These are phyloP conservation scores for Cucurbita argyrosperma DNA, from an alignment of 306 rosid species.

Conservation along the genomic window DNA sequence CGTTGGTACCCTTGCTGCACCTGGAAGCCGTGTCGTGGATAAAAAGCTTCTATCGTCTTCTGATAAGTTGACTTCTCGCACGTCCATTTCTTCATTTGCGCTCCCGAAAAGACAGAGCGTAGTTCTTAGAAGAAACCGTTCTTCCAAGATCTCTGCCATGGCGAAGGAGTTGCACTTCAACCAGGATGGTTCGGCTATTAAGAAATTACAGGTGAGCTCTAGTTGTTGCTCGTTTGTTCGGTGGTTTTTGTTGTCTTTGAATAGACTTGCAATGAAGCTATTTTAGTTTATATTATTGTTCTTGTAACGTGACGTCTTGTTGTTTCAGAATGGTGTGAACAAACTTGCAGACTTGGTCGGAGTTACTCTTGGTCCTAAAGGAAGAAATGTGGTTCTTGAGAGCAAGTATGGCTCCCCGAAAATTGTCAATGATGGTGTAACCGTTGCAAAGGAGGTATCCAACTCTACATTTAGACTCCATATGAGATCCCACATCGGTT, in stretches of 20 bases:
- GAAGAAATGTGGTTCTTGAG: conserved; percentile 91
- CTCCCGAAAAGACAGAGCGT: conserved; percentile 26
- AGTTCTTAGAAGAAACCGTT: conserved; percentile 19
- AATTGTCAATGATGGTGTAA: conserved; percentile 95
- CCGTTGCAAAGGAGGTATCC: conserved; percentile 87
- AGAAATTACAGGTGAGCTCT: conserved; percentile 46
- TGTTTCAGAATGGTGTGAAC: conserved; percentile 73
- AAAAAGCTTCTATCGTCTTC: conserved; percentile 16
- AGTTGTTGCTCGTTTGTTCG: background rate
- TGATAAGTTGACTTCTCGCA: conserved; percentile 43
- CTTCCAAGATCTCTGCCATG: conserved; percentile 64
- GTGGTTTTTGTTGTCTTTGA: background rate
- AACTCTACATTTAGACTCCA: background rate
- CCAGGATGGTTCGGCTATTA: conserved; percentile 88
- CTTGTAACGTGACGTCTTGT: background rate
- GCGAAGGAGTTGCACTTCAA: conserved; percentile 92
- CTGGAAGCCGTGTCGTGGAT: conserved; percentile 24
- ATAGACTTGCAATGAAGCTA: background rate
- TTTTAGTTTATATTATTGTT: background rate
- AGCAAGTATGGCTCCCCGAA: conserved; percentile 99
- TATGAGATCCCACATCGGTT: too few relatives aligned
- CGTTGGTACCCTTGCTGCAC: conserved; percentile 32
- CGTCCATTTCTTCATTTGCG: conserved; percentile 50
- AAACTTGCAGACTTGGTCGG: conserved; percentile 98
- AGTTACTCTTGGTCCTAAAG: conserved; percentile 97